A percentile compares a stretch with the other conserved stretches of the same genome.
Evolutionary conservation across 345 rosid species (phyloP).

Genomic region (Cochlearia excelsa): DNA sequence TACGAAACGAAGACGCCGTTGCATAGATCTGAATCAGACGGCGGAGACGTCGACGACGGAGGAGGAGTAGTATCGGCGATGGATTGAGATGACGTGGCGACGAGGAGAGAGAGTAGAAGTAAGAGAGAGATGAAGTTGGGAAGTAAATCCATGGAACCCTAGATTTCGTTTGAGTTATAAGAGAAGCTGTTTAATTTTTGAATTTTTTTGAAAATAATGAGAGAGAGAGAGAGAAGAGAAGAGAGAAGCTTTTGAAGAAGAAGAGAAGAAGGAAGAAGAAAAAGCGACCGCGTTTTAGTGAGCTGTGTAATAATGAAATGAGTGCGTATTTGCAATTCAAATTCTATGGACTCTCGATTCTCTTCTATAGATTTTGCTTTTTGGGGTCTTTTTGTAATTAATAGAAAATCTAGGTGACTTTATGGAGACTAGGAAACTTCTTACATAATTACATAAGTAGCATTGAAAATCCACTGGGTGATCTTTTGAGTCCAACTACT

Average conservation of each 20-base stretch:
- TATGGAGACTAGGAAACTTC: too few relatives aligned
- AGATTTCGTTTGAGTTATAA: not conserved
- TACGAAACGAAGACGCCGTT: conserved; percentile 75
- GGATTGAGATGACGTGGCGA: conserved; percentile 17
- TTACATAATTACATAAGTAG: too few relatives aligned
- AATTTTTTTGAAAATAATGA: not conserved
- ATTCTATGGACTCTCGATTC: too few relatives aligned
- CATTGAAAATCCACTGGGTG: too few relatives aligned
- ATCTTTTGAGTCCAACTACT: too few relatives aligned
- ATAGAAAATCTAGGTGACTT: too few relatives aligned
- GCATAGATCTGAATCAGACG: conserved; percentile 35
- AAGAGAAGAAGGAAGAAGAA: conserved; percentile 19
- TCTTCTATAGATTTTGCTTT: too few relatives aligned
- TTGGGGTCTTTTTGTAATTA: too few relatives aligned
- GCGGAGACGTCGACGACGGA: not conserved
- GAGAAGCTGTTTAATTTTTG: conserved; percentile 10
- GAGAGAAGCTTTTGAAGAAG: not conserved
- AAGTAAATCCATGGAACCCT: conserved; percentile 29
- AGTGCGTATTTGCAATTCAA: not conserved
- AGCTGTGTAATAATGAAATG: conserved; percentile 36
- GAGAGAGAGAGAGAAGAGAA: too few relatives aligned
- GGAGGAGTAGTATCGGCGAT: not conserved
- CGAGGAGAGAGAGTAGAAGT: conserved; percentile 25
- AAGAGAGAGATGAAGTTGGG: conserved; percentile 13
- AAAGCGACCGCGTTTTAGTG: conserved; percentile 39